These are phyloP conservation scores for Hypseocharis bilobata DNA, from an alignment of 441 rosid genomes.

Conservation along the genomic window DNA sequence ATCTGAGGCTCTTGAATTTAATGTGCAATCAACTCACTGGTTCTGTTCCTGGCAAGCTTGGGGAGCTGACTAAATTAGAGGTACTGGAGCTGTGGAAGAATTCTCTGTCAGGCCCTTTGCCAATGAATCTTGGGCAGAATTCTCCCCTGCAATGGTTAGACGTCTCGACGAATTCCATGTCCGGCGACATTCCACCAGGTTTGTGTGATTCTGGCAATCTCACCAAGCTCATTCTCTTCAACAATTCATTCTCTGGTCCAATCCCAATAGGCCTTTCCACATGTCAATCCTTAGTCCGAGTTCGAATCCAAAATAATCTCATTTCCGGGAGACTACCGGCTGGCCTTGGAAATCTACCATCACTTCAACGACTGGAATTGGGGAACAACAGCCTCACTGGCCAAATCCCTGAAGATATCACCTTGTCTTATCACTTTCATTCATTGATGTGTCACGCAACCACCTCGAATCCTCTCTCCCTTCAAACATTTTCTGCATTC, in stretches of 20 bases:
- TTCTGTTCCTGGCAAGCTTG: conserved; percentile 39
- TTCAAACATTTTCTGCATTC: conserved; percentile 53
- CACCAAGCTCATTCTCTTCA: conserved; percentile 71
- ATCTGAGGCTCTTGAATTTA: conserved; percentile 56
- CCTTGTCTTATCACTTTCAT: conserved; percentile 59
- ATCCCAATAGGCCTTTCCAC: conserved; percentile 44
- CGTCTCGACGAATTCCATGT: conserved; percentile 56
- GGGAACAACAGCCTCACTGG: conserved; percentile 73
- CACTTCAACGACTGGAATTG: conserved; percentile 70
- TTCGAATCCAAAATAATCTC: conserved; percentile 57
- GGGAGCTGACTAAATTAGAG: conserved; percentile 45
- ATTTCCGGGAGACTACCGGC: conserved; percentile 57
- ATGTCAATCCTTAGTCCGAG: conserved; percentile 56
- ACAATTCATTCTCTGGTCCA: conserved; percentile 53
- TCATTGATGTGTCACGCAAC: conserved; percentile 69
- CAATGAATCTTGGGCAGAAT: conserved; percentile 42
- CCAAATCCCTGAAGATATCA: conserved; percentile 57
- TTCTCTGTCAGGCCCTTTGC: conserved; percentile 52
- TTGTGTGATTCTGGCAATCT: conserved; percentile 56
- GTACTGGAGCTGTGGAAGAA: conserved; percentile 72
- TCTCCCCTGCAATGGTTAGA: conserved; percentile 61
- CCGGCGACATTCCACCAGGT: conserved; percentile 55
- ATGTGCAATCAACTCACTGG: conserved; percentile 60
- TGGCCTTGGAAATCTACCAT: conserved; percentile 57
- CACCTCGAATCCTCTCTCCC: conserved; percentile 58